Evolutionary conservation across 148 eudicot species (phyloP), one percentile per base, ranked within the genome.

Genomic region (Chenopodium formosanum): DNA sequence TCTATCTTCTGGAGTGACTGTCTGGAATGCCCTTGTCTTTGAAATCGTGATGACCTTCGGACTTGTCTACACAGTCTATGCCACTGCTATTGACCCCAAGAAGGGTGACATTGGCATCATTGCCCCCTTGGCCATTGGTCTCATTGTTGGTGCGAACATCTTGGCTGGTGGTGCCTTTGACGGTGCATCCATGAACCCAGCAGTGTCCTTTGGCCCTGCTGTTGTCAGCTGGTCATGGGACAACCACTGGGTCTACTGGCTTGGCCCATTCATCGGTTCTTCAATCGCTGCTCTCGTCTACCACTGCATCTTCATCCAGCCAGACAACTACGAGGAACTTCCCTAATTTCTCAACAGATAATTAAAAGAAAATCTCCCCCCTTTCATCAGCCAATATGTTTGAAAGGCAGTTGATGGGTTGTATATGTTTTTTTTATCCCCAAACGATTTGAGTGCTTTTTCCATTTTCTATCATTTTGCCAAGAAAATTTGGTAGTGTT

Each of bases 141-240:
- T 91, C 87, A 90, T 93, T 20, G 97, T 93, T 52, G 97, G 91
- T 3, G 97, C 97, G 82, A 93, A 93, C 91, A 93, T 93, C 90
- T 76, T 93, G 68, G 94, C 94, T 25, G 97, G 97, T 44, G 94
- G 94, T 47, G 97, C 94, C 85, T 93, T 93, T 73, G 93, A 90
- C 74, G 97, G 97, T 77, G 97, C 97, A 34, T 93, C 93, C 74
- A 93, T 93, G 97, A 93, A 93, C 91, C 97, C 97, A 5, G 97
- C 97, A 4, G 94, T 93, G 81, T 93, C 97, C 37, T 93, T 93
- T 37, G 94, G 97, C 29, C 97, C 97, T 1, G 97, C 97, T 62
- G 92, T 93, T 17, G 94, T 93, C 27, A 93, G 97, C 89, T 93
- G 97, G 97, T 71, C 94, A 34, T 93, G 94, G 97, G 32, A 65